Evolutionary conservation across 1,284 basidiomycete species (phyloP).

Genomic region (Trametes polyzona): DNA sequence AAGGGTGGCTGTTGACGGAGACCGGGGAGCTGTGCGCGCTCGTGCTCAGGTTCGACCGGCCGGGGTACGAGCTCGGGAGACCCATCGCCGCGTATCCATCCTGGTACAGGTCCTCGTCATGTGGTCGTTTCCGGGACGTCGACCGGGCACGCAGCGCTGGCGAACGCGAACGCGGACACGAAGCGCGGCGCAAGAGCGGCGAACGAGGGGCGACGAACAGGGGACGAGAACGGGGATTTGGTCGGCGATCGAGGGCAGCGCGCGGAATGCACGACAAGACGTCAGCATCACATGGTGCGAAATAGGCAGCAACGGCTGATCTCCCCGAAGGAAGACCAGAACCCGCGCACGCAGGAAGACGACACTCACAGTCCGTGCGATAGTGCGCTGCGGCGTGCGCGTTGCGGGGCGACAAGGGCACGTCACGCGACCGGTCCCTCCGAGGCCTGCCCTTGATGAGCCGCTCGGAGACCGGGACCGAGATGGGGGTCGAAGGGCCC

Average conservation of each 20-base stretch:
- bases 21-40: slow-evolving; percentile 77
- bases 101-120: slow-evolving; percentile 60
- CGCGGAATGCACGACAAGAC: too few relatives aligned
- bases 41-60: slow-evolving; percentile 50
- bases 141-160: slow-evolving; percentile 70
- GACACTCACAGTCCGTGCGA: slow-evolving; percentile 66
- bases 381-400: slow-evolving; percentile 63
- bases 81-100: slow-evolving; percentile 35
- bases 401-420: slow-evolving; percentile 58
- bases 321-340: slow-evolving; percentile 26
- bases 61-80: slow-evolving; percentile 40
- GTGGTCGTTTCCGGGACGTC: slow-evolving; percentile 71
- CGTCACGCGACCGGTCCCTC: slow-evolving; percentile 64
- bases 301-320: slow-evolving; percentile 27
- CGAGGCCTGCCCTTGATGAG: slow-evolving; percentile 56
- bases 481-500: slow-evolving; percentile 28
- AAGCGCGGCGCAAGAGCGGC: too few relatives aligned
- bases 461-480: slow-evolving; percentile 41
- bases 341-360: slow-evolving; percentile 10
- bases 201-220: too few relatives aligned
- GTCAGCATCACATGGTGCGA: slow-evolving; percentile 23
- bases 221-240: too few relatives aligned
- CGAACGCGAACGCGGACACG: too few relatives aligned
- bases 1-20: slow-evolving; percentile 67
- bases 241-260: too few relatives aligned